These are phyloP conservation scores for Dendryphion nanum DNA, from an alignment of 2,329 filamentous ascomycete species.

Conservation along the genomic window DNA sequence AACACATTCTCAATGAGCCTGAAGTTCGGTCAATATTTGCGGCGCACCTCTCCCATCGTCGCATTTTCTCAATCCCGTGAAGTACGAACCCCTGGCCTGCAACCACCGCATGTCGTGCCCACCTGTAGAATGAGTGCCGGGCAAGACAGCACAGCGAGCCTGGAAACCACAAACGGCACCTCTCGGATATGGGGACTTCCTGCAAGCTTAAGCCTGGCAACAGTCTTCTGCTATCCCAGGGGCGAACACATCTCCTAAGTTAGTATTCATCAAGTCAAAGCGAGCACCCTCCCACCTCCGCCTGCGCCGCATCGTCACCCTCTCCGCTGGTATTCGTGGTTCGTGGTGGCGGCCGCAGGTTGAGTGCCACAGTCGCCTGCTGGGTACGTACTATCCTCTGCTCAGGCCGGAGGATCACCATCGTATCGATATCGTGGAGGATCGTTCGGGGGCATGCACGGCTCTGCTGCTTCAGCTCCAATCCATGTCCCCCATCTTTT, in stretches of 20 bases:
- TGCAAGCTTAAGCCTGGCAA: conserved; percentile 18
- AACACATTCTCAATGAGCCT: conserved; percentile 38
- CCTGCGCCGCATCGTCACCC: conserved; percentile 13
- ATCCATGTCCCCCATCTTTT: conserved; percentile 17
- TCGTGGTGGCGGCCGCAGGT: conserved; percentile 27
- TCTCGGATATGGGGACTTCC: conserved; percentile 14
- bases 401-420: conserved; percentile 15
- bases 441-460: conserved; percentile 26
- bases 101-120: conserved; percentile 12
- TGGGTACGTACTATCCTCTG: conserved; percentile 5
- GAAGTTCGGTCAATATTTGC: conserved; percentile 32
- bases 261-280: conserved; percentile 21
- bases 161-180: conserved; percentile 19
- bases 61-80: conserved; percentile 20
- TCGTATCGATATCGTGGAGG: conserved; percentile 23
- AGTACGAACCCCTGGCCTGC: conserved; percentile 11
- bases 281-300: background rate
- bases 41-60: conserved; percentile 19
- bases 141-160: conserved; percentile 24
- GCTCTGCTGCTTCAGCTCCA: conserved; percentile 15
- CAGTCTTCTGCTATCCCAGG: conserved; percentile 17
- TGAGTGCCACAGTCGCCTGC: conserved; percentile 26
- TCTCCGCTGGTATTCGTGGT: conserved; percentile 25
- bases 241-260: conserved; percentile 19
- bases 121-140: conserved; percentile 13